A percentile compares a stretch with the other conserved stretches of the same genome.
Conservation (phyloP, 768 basidiomycete species). For the Suillus plorans region DNA sequence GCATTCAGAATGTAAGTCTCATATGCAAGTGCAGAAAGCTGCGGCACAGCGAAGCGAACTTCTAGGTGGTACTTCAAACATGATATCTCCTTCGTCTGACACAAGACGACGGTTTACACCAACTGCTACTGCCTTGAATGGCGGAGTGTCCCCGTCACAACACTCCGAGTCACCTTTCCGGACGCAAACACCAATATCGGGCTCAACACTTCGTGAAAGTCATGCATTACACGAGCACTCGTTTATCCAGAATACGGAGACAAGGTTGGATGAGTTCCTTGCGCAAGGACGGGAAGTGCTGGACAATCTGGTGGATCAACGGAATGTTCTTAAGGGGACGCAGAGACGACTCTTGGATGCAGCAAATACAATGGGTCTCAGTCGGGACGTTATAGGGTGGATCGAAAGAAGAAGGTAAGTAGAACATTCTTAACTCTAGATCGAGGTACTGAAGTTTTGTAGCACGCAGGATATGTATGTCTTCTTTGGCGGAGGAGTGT, state of each 20-base stretch:
- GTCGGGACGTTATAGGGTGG: constrained; percentile 94
- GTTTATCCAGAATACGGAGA: constrained; percentile 83
- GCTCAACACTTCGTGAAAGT: constrained; percentile 61
- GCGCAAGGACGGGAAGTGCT: constrained; percentile 90
- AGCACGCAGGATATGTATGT: constrained; percentile 97
- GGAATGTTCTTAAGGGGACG: constrained; percentile 94
- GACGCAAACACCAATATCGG: constrained; percentile 50
- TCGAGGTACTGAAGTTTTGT: constrained; percentile 12
- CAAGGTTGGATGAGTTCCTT: constrained; percentile 84
- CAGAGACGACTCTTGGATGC: constrained; percentile 82
- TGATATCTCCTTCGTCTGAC: constrained; percentile 39
- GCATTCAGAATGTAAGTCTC: neutral
- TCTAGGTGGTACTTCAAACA: constrained; percentile 44
- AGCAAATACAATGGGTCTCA: constrained; percentile 92
- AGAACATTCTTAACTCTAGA: constrained; percentile 1
- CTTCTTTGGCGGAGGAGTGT: constrained; percentile 78
- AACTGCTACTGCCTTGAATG: constrained; percentile 31
- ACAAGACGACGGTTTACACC: constrained; percentile 64
- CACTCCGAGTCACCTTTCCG: constrained; percentile 90
- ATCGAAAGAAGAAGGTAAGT: constrained; percentile 88
- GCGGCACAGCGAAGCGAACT: constrained; percentile 64
- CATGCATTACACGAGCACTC: constrained; percentile 86
- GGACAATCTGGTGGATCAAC: constrained; percentile 90
- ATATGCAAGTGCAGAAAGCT: constrained; percentile 45
- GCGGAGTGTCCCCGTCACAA: constrained; percentile 46